These are phyloP conservation scores for Dactylis glomerata DNA, from an alignment of 176 grass and related monocot genomes.

Conservation along the genomic window DNA sequence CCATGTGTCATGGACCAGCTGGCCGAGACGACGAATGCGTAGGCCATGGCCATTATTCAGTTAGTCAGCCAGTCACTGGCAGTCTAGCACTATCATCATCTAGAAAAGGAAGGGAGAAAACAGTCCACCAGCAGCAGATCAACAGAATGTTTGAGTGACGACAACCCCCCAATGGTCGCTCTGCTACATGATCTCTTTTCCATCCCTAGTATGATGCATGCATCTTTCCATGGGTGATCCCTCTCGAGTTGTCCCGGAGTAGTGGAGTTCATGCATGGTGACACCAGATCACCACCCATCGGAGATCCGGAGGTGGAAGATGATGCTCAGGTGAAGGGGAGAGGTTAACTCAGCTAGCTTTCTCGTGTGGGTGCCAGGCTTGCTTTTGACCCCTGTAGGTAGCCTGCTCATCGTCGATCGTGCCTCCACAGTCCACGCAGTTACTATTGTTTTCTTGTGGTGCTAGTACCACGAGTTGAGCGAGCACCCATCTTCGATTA, in stretches of 20 bases:
- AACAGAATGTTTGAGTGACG: conserved; percentile 21
- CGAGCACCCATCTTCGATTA: no score
- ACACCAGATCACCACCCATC: conserved; percentile 15
- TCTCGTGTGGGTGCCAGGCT: not conserved
- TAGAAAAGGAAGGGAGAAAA: not conserved
- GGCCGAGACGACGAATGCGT: not conserved
- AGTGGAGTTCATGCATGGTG: conserved; percentile 28
- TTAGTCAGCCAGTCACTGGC: not conserved
- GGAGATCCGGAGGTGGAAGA: not conserved
- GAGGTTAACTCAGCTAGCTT: conserved; percentile 9
- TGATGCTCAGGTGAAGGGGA: not conserved
- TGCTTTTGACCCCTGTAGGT: not conserved
- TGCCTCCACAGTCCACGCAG: not conserved
- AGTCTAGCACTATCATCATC: not conserved
- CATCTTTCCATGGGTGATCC: no score
- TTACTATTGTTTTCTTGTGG: not conserved
- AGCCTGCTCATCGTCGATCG: not conserved
- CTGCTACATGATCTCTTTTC: conserved; percentile 37
- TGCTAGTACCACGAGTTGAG: no score
- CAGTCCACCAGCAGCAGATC: not conserved
- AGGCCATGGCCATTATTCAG: not conserved
- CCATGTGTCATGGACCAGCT: conserved; percentile 22
- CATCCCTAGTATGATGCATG: not conserved
- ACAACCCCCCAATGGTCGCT: conserved; percentile 51
- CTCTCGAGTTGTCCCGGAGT: not conserved